Evolutionary conservation across 1,284 basidiomycete species (phyloP), one percentile per base, ranked within the genome.

Genomic region (Microbotryum silenes-acaulis): DNA sequence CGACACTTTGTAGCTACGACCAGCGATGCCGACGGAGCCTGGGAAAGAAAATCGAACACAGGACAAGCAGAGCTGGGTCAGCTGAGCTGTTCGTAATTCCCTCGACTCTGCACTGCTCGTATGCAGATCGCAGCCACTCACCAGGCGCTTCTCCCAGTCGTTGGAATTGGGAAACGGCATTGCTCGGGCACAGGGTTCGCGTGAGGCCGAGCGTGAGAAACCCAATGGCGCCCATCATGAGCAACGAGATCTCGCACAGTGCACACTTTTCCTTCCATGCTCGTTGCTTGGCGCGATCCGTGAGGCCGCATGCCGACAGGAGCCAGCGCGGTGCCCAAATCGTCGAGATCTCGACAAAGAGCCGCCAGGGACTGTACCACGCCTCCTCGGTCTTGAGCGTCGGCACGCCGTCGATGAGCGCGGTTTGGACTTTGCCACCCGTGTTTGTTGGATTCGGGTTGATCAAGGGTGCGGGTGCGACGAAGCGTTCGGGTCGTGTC

Each of bases 221-320:
- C 10, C 89, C 94, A 57, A 97, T 83, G 54, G 82, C 77, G 25
- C 80, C 86, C 69, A 92, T 96, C 27, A 97, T 77, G 27, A 90
- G 42, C 62, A 84, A 71, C 57, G 91, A 88, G 72, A 96, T 86
- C 75, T 87, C 84, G 75, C 92, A 97, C 9, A 99, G 81, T 7
- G 92, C 85, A 63, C 97, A 85, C 80, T 98, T 99, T 77, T 99
- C 96, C 70, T 96, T 83, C 96, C 96, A 99, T 1, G 96, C 96
- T 77, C 97, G 90, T 67, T 85, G 81, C 62, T 84, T 80, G 57
- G 82, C 79, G 73, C 82, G 82, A 74, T 92, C 89, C 72, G 83
- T 86, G 75, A 97, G 81, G 54, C 91, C 90, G 61, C 87, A 65
- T 16, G 85, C 83, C 25, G 81, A 77, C 59, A 97, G 82, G 18